Evolutionary conservation across 2,329 filamentous ascomycete species (phyloP).

Genomic region (Talaromyces sp.): DNA sequence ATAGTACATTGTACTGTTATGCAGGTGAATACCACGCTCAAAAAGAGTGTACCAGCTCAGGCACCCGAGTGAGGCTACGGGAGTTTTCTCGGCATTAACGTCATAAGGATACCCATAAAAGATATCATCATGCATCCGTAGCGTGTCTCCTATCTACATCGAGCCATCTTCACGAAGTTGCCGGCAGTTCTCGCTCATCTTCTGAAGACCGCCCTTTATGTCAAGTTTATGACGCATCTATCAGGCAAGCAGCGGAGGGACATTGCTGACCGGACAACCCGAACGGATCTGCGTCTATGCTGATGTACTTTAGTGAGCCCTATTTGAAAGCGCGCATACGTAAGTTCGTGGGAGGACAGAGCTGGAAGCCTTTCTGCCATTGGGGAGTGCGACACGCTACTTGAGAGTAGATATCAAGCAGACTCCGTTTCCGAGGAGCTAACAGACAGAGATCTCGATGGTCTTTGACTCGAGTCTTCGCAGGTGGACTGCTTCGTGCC

Average conservation of each 20-base stretch:
- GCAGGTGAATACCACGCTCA: too few relatives aligned
- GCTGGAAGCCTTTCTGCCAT: background rate
- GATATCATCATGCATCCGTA: slow-evolving; percentile 12
- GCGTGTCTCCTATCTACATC: background rate
- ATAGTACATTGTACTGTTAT: background rate
- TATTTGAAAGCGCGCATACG: background rate
- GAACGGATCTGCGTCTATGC: background rate
- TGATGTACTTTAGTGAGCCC: background rate
- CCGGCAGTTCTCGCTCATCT: background rate
- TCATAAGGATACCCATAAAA: background rate
- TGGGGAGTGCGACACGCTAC: background rate
- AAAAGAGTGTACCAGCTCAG: background rate
- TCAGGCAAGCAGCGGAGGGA: background rate
- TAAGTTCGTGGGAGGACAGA: background rate
- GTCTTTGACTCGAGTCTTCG: background rate
- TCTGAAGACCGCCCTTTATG: background rate
- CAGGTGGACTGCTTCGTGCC: background rate
- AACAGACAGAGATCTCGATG: slow-evolving; percentile 3
- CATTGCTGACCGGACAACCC: background rate
- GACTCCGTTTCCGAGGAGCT: background rate
- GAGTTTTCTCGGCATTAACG: background rate
- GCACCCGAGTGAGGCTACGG: background rate
- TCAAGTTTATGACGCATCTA: slow-evolving; percentile 5
- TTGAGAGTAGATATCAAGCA: background rate
- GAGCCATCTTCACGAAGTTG: background rate